Percentiles rank a stretch among this genome's conserved stretches.
Conservation (phyloP, 225 moss, liverwort and hornwort species). For the Sphagnum contortum region DNA sequence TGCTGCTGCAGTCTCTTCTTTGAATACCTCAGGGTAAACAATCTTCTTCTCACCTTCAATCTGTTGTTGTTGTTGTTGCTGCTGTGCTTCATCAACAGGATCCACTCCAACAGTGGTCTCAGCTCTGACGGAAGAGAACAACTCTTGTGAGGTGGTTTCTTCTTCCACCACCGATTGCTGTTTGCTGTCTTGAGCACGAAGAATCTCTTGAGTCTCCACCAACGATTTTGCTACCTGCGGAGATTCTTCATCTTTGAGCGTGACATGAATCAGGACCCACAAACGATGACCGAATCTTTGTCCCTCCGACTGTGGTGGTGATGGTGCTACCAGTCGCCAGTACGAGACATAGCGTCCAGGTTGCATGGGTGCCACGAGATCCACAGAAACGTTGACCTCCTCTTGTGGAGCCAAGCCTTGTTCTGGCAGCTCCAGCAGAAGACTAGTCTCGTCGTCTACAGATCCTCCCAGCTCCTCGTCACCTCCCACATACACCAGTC, state of each 20-base stretch:
- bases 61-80: too few relatives aligned
- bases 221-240: slow-evolving; percentile 47
- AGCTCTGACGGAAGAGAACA: too few relatives aligned
- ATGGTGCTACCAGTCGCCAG: slow-evolving; percentile 72
- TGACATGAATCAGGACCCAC: slow-evolving; percentile 82
- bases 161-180: too few relatives aligned
- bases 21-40: slow-evolving; percentile 4
- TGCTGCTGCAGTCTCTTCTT: slow-evolving; percentile 1
- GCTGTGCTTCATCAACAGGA: too few relatives aligned
- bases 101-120: too few relatives aligned
- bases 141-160: too few relatives aligned
- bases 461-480: slow-evolving; percentile 50
- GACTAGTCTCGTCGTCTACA: slow-evolving; percentile 15
- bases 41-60: too few relatives aligned
- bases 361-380: slow-evolving; percentile 67
- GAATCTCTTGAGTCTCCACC: not conserved
- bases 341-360: slow-evolving; percentile 91
- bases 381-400: slow-evolving; percentile 70
- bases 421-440: slow-evolving; percentile 36
- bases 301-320: slow-evolving; percentile 12
- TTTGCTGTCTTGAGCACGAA: not conserved
- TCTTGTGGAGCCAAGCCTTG: slow-evolving; percentile 48
- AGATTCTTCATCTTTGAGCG: slow-evolving; percentile 33
- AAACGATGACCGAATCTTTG: slow-evolving; percentile 92
- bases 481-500: slow-evolving; percentile 70